Evolutionary conservation across 2,329 filamentous ascomycete species (phyloP).

Genomic region (Botrytis paeoniae): DNA sequence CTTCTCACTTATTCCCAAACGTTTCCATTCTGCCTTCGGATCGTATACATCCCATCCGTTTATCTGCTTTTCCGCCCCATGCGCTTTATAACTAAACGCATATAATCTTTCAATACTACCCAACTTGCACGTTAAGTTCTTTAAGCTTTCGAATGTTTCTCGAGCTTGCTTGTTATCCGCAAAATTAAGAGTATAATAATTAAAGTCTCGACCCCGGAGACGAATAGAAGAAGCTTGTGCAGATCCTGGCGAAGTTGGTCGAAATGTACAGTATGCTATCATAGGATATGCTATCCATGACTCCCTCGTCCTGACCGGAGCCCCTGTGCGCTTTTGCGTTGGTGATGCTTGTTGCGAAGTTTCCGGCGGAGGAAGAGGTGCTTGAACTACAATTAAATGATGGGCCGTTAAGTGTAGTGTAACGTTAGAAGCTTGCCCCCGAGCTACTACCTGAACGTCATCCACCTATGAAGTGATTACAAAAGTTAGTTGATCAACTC

Average conservation of each 20-base stretch:
- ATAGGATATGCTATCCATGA: constrained; percentile 95
- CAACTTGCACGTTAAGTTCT: constrained; percentile 74
- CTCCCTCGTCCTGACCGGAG: constrained; percentile 54
- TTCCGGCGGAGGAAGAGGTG: constrained; percentile 27
- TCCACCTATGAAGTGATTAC: constrained; percentile 48
- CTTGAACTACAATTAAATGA: constrained; percentile 49
- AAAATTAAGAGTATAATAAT: constrained; percentile 89
- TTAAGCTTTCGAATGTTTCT: constrained; percentile 86
- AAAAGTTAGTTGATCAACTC: constrained; percentile 1
- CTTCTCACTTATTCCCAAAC: constrained; percentile 84
- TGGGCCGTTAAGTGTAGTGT: constrained; percentile 61
- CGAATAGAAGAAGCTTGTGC: constrained; percentile 78
- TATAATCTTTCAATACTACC: constrained; percentile 85
- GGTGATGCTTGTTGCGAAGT: constrained; percentile 27
- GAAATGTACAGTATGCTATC: constrained; percentile 75
- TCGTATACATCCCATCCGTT: constrained; percentile 86
- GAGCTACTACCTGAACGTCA: constrained; percentile 57
- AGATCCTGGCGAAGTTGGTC: constrained; percentile 67
- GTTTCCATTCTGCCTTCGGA: constrained; percentile 76
- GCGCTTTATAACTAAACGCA: constrained; percentile 80
- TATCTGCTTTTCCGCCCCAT: constrained; percentile 67
- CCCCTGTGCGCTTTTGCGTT: neutral
- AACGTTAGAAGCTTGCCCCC: constrained; percentile 55
- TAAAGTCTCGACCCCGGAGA: constrained; percentile 89
- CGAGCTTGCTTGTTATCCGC: constrained; percentile 68